Percentiles rank a stretch among this genome's conserved stretches.
These are phyloP conservation scores for Rosa multiflora DNA, from an alignment of 306 rosid genomes.

Conservation along the genomic window DNA sequence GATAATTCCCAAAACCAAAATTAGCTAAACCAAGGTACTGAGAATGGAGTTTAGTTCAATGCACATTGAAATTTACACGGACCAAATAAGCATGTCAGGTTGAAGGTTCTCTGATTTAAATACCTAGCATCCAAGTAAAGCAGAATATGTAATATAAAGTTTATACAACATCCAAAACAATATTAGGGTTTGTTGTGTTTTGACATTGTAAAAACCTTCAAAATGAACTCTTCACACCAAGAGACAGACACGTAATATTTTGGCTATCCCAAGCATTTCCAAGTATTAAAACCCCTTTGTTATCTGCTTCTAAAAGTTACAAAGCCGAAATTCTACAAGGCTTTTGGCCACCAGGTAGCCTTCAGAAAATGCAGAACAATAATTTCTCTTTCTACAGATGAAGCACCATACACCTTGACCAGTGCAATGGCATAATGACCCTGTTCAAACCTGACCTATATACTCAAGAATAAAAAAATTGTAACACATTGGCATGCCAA, in stretches of 20 bases:
- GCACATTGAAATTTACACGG: background rate
- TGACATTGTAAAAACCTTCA: background rate
- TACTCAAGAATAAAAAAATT: background rate
- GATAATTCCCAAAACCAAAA: background rate
- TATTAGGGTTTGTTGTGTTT: background rate
- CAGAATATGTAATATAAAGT: background rate
- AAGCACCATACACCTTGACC: too few relatives aligned
- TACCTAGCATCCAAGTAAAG: background rate
- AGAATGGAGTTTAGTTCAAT: too few relatives aligned
- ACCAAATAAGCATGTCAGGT: slow-evolving; percentile 1
- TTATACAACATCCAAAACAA: background rate
- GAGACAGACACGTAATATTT: too few relatives aligned
- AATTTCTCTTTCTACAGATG: background rate
- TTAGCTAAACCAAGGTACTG: background rate
- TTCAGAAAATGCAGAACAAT: background rate
- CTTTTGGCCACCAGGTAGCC: background rate
- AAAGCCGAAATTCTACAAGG: background rate
- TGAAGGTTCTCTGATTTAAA: background rate
- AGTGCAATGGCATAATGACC: background rate
- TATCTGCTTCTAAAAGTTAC: too few relatives aligned
- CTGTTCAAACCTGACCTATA: background rate
- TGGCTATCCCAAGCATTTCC: too few relatives aligned
- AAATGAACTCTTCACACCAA: background rate
- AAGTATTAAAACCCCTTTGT: too few relatives aligned
- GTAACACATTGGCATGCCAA: background rate